These are phyloP conservation scores for Aspergillaceae sp. DNA, from an alignment of 2,329 filamentous ascomycete genomes.

Conservation along the genomic window DNA sequence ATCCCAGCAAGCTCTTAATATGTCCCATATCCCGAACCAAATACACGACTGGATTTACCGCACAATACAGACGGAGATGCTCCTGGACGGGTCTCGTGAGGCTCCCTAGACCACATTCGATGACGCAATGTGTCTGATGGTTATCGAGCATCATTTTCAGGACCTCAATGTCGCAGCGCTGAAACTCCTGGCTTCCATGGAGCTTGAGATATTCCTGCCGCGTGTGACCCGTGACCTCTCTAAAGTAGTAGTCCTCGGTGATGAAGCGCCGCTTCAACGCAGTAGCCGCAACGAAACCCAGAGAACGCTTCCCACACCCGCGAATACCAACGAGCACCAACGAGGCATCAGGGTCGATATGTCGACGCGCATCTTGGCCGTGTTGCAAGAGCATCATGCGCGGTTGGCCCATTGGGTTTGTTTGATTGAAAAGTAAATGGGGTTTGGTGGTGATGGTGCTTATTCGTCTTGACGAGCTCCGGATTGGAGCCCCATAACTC, in stretches of 20 bases:
- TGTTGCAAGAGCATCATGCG: conserved; percentile 3
- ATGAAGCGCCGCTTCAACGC: conserved; percentile 36
- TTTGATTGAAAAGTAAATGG: background rate
- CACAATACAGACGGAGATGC: conserved; percentile 29
- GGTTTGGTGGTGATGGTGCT: background rate
- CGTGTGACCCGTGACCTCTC: conserved; percentile 32
- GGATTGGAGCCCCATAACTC: background rate
- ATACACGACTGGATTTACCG: conserved; percentile 34
- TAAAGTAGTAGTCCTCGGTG: conserved; percentile 39
- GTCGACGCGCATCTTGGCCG: conserved; percentile 12
- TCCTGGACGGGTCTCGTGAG: conserved; percentile 36
- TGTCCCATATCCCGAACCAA: conserved; percentile 33
- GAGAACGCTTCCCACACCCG: conserved; percentile 36
- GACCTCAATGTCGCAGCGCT: conserved; percentile 35
- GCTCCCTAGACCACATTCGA: conserved; percentile 37
- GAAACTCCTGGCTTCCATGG: conserved; percentile 35
- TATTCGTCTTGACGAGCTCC: background rate
- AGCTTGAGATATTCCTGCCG: conserved; percentile 35
- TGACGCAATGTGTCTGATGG: conserved; percentile 34
- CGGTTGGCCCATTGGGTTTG: background rate
- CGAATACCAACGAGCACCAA: conserved; percentile 36
- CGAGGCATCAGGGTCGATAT: conserved; percentile 32
- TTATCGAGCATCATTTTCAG: conserved; percentile 38
- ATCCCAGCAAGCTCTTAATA: conserved; percentile 34
- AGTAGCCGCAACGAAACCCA: conserved; percentile 37